Conservation (phyloP, 805 yeast species). For the Torulaspora microellipsoides region DNA sequence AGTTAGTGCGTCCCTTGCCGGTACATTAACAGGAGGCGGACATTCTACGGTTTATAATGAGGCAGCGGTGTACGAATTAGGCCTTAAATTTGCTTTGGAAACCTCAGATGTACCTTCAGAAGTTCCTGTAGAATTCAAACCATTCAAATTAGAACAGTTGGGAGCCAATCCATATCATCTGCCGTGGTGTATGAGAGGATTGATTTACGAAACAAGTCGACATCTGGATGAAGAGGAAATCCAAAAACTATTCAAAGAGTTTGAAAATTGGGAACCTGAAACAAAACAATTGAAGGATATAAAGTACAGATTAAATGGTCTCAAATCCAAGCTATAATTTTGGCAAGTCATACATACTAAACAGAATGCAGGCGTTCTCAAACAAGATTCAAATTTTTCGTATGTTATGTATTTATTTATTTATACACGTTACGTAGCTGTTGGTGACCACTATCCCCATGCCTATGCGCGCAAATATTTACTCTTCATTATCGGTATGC, state of each 20-base stretch:
- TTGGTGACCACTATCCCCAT: too few species aligned
- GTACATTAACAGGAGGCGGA: conserved; percentile 92
- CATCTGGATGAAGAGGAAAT: conserved; percentile 56
- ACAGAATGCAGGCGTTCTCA: conserved; percentile 2
- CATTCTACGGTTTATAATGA: conserved; percentile 88
- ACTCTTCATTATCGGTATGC: conserved; percentile 14
- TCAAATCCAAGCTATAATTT: conserved; percentile 27
- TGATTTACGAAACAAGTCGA: conserved; percentile 59
- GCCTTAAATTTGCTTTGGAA: conserved; percentile 67
- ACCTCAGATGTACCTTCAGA: conserved; percentile 56
- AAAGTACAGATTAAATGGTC: conserved; percentile 69
- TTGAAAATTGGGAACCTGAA: conserved; percentile 84
- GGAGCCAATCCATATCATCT: conserved; percentile 79
- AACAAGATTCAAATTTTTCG: too few species aligned
- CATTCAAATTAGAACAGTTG: conserved; percentile 58
- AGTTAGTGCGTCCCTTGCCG: conserved; percentile 73
- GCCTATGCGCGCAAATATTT: background rate
- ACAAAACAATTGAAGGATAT: conserved; percentile 77
- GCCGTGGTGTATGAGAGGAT: conserved; percentile 91
- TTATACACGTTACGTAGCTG: too few species aligned
- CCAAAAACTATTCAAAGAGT: conserved; percentile 57
- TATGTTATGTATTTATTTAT: too few species aligned
- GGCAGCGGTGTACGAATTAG: conserved; percentile 76
- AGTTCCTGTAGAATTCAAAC: conserved; percentile 34
- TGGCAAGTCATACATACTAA: background rate